phyloP scores from a whole-genome alignment of 1,139 yeast genomes.

The Kodamaea plutei region DNA sequence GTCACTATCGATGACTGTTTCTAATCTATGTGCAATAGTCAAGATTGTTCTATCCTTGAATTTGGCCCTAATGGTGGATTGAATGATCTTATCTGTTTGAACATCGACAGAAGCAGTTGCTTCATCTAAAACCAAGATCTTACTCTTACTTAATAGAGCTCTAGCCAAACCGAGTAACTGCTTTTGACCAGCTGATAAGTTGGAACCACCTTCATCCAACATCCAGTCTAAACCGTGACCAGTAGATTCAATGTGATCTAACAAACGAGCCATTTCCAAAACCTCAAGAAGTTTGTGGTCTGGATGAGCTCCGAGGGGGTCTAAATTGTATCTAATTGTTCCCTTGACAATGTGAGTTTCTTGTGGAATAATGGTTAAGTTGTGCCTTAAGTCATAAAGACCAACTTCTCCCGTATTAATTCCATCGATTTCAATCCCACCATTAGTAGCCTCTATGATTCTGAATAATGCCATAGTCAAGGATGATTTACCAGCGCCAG shows the following conservation, averaged over 20 bases:
- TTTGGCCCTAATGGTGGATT: slow-evolving; percentile 29
- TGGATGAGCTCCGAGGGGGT: slow-evolving; percentile 26
- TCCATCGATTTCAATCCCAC: slow-evolving; percentile 31
- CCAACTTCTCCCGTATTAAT: slow-evolving; percentile 28
- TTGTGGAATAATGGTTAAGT: slow-evolving; percentile 36
- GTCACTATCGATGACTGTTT: slow-evolving; percentile 34
- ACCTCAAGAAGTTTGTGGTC: slow-evolving; percentile 34
- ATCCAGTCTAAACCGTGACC: slow-evolving; percentile 20
- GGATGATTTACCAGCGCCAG: slow-evolving; percentile 41
- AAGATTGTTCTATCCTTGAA: slow-evolving; percentile 34
- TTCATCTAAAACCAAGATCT: slow-evolving; percentile 32
- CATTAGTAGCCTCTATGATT: slow-evolving; percentile 33
- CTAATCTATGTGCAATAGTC: slow-evolving; percentile 37
- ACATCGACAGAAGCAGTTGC: slow-evolving; percentile 39
- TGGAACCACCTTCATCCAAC: slow-evolving; percentile 31
- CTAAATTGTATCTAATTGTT: slow-evolving; percentile 31
- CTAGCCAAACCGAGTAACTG: slow-evolving; percentile 37
- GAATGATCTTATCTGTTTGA: slow-evolving; percentile 33
- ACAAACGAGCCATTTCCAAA: slow-evolving; percentile 33
- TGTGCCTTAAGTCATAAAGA: slow-evolving; percentile 31
- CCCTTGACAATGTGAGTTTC: slow-evolving; percentile 37
- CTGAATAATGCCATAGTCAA: slow-evolving; percentile 36
- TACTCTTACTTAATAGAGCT: slow-evolving; percentile 30
- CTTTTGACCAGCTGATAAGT: slow-evolving; percentile 35
- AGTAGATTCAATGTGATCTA: slow-evolving; percentile 26